These are phyloP conservation scores for Pyrenophora graminea DNA, from an alignment of 2,329 filamentous ascomycete genomes.

Conservation along the genomic window DNA sequence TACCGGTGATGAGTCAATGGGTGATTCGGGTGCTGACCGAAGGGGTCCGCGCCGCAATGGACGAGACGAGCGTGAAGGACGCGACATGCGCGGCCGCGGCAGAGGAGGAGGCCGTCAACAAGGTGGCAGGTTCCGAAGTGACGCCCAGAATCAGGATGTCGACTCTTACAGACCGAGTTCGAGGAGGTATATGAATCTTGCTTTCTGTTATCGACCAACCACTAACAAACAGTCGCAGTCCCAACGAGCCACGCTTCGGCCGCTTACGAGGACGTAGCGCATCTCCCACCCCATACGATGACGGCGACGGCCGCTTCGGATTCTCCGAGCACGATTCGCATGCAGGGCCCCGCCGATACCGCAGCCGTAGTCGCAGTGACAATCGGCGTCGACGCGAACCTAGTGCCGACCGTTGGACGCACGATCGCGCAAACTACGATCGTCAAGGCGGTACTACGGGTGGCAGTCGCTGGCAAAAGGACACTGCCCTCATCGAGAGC, in stretches of 20 bases:
- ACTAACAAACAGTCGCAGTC: conserved; percentile 20
- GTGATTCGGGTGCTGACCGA: conserved; percentile 58
- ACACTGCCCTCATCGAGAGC: conserved; percentile 37
- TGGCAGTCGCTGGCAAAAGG: conserved; percentile 35
- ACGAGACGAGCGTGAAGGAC: conserved; percentile 23
- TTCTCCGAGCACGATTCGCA: conserved; percentile 55
- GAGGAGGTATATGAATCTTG: conserved; percentile 22
- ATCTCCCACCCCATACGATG: conserved; percentile 55
- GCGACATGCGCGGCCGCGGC: conserved; percentile 22
- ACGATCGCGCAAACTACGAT: conserved; percentile 36
- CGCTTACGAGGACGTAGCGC: conserved; percentile 64
- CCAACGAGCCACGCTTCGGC: conserved; percentile 46
- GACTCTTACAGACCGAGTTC: conserved; percentile 40
- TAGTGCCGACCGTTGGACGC: conserved; percentile 36
- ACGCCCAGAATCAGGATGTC: conserved; percentile 24
- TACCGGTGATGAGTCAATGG: conserved; percentile 75
- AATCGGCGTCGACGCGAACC: conserved; percentile 28
- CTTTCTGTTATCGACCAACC: not conserved
- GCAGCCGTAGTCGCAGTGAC: conserved; percentile 46
- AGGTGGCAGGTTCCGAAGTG: conserved; percentile 18
- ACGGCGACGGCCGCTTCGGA: conserved; percentile 54
- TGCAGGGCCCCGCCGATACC: conserved; percentile 48
- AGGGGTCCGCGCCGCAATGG: conserved; percentile 31
- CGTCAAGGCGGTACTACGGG: conserved; percentile 17
- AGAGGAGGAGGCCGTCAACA: conserved; percentile 16